These are phyloP conservation scores for Xylaria sp. DNA, from an alignment of 2,329 filamentous ascomycete genomes.

Conservation along the genomic window DNA sequence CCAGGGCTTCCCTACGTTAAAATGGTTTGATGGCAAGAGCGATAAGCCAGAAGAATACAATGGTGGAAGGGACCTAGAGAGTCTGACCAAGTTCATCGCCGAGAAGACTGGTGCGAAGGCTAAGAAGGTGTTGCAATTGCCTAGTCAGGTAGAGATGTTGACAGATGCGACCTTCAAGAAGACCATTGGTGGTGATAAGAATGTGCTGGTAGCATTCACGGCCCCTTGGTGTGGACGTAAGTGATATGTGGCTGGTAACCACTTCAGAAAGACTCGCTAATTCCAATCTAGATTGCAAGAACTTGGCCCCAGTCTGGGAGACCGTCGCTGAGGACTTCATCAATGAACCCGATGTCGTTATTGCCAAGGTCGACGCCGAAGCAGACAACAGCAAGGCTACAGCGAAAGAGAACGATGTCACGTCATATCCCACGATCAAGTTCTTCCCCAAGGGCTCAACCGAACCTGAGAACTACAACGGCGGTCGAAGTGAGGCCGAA, in stretches of 20 bases:
- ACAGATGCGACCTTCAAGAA: constrained; percentile 82
- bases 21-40: constrained; percentile 97
- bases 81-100: constrained; percentile 81
- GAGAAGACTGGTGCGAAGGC: constrained; percentile 88
- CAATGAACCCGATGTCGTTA: constrained; percentile 79
- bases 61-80: constrained; percentile 87
- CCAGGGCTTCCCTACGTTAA: constrained; percentile 95
- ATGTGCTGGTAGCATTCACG: constrained; percentile 95
- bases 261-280: constrained; percentile 37
- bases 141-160: constrained; percentile 82
- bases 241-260: constrained; percentile 54
- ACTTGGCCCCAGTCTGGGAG: constrained; percentile 90
- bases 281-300: constrained; percentile 85
- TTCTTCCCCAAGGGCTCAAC: constrained; percentile 91
- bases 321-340: constrained; percentile 83
- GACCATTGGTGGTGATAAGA: constrained; percentile 83
- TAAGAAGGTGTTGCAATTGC: constrained; percentile 78
- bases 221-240: constrained; percentile 98
- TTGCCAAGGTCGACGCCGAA: constrained; percentile 97
- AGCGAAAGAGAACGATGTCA: constrained; percentile 79
- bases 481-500: constrained; percentile 79
- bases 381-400: constrained; percentile 82
- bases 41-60: constrained; percentile 86
- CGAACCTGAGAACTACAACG: constrained; percentile 76
- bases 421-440: constrained; percentile 96